These are phyloP conservation scores for Rhizophlyctis rosea DNA, from an alignment of 192 early-diverging fungal species.

Conservation along the genomic window DNA sequence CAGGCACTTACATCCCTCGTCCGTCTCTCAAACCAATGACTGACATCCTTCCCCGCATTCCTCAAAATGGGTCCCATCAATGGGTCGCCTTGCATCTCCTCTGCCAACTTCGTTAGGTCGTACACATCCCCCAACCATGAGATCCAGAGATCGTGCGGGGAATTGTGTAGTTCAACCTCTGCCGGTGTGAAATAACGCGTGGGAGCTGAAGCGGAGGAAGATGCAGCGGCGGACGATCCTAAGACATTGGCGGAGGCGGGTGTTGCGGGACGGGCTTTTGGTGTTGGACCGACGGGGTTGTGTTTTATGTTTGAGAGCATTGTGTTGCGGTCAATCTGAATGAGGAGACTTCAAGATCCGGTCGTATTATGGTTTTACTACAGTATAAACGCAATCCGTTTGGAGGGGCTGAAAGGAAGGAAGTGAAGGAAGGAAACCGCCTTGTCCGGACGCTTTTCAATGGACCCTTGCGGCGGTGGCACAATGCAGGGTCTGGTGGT, in stretches of 20 bases:
- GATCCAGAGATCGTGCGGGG: conserved; percentile 53
- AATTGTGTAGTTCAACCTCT: conserved; percentile 52
- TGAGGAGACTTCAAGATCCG: too few relatives aligned
- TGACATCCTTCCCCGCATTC: conserved; percentile 61
- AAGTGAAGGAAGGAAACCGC: too few relatives aligned
- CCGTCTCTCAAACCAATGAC: conserved; percentile 55
- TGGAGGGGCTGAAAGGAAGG: too few relatives aligned
- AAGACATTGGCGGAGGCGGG: too few relatives aligned
- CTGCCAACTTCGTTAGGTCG: conserved; percentile 41
- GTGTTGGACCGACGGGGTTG: neutral
- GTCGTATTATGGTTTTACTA: too few relatives aligned
- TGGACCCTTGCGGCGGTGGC: too few relatives aligned
- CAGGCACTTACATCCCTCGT: conserved; percentile 44
- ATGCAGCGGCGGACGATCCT: too few relatives aligned
- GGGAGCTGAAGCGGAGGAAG: neutral
- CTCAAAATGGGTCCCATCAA: conserved; percentile 48
- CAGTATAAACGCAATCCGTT: too few relatives aligned
- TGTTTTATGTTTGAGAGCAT: neutral
- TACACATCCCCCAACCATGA: conserved; percentile 57
- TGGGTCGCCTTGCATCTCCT: conserved; percentile 39
- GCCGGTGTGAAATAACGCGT: conserved; percentile 42
- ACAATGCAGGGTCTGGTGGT: too few relatives aligned
- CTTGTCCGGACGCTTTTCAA: too few relatives aligned
- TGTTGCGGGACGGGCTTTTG: conserved; percentile 1
- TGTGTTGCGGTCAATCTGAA: too few relatives aligned